Evolutionary conservation across 345 rosid species (phyloP), one percentile per base, ranked within the genome.

Genomic region (Aethionema arabicum): DNA sequence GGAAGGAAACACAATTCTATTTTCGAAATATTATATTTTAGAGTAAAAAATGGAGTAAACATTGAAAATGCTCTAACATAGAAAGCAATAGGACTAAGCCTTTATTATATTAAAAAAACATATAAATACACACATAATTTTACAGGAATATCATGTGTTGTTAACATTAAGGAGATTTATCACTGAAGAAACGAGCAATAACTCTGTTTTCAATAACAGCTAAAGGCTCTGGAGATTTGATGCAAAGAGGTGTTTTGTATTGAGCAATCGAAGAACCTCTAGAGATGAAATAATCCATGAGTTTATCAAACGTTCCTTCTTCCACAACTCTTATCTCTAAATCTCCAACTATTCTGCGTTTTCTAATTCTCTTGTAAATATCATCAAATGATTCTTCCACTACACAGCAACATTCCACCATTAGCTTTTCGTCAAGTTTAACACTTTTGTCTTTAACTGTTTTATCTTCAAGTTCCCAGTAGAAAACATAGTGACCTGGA

Each of bases 191-290:
- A 4, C 12, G 4, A 12, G 27, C 8, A 8, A 46, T 27, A 12
- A 46, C 51, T 6, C 51, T 4, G 3, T 15, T 7, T 4, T 46
- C 30, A 15, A 46, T 3, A 12, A 13, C 15, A 3, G 12, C 70
- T 6, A 52, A 32, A 5, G 82, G 74, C 15, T 69, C 76, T 40
- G 56, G 65, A 4, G 84, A 76, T 29, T 74, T 75, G 63, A 82
- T 81, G 68, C 83, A 82, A 47, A 83, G 73, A 0, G 90, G 85
- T 6, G 80, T 77, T 70, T 84, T 84, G 76, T 84, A 84, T 43
- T 84, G 90, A 64, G 72, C 82, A 21, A 84, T 78, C 0, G 87
- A 83, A 21, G 87, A 83, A 0, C 87, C 87, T 37, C 72, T 75
- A 4, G 81, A 80, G 10, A 80, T 69, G 30, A 82, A 80, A 4